Base-by-base conservation (phyloP, 1,284 basidiomycete genomes). In the Cronartium quercuum region DNA sequence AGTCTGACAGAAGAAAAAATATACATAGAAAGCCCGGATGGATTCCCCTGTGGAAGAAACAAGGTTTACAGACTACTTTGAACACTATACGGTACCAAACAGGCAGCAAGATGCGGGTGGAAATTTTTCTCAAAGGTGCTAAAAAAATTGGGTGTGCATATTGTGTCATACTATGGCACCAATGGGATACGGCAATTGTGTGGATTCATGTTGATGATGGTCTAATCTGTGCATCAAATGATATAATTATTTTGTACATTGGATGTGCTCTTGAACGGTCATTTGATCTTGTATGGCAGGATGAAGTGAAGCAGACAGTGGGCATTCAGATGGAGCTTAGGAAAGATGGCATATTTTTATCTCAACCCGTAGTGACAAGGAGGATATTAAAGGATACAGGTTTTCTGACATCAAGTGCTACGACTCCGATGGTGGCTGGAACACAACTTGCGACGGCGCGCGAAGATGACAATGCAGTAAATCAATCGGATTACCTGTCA, bases 181-280 rank as follows among this genome's bases (percentile, higher is more conserved):
- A 58, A 21, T 9, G 18, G 18, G 42, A 44, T 44, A 18, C 18
- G 9, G 55, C 55, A 10, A 9, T 58, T 9, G 7, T 58, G 55
- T 58, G 55, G 55, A 58, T 58, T n/a, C 55, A 58, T 58, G 55
- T 58, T 15, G 55, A 58, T 58, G 55, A 58, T 58, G 55, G 55
- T 7, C 12, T 58, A 29, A 29, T 58, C 18, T 9, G 42, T 44
- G 42, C 9, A 9, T 44, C 42, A 44, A 9, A 9, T 9, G 18
- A 9, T 44, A 18, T 9, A 44, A 44, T 44, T 44, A 44, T 44
- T 44, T 44, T 18, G 18, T 44, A 9, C 18, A 44, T 44, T n/a
- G n/a, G n/a, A n/a, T n/a, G n/a, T n/a, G n/a, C n/a, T n/a, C n/a
- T n/a, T n/a, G n/a, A n/a, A n/a, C n/a, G n/a, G n/a, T n/a, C n/a